phyloP scores from a whole-genome alignment of 1,139 yeast genomes.

The Hyphopichia buzzinii region DNA sequence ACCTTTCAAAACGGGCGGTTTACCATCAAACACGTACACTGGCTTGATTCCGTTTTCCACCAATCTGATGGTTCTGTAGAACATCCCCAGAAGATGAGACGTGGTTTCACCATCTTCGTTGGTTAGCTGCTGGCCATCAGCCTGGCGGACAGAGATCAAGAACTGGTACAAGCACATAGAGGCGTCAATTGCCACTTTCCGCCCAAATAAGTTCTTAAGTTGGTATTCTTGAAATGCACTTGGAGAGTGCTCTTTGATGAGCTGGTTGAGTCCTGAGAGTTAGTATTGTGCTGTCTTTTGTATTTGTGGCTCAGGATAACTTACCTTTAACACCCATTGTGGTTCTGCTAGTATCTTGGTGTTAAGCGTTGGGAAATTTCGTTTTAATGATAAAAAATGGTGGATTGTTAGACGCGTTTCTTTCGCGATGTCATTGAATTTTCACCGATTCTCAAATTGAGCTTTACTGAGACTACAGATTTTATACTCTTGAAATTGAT shows the following conservation, averaged over 20 bases:
- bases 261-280: conserved; percentile 61
- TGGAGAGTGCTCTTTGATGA: conserved; percentile 89
- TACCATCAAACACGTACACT: conserved; percentile 94
- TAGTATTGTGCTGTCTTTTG: too few species aligned
- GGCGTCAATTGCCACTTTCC: conserved; percentile 89
- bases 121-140: conserved; percentile 92
- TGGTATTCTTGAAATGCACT: conserved; percentile 73
- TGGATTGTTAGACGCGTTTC: too few species aligned
- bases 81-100: conserved; percentile 92
- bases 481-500: too few species aligned
- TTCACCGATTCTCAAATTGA: too few species aligned
- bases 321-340: conserved; percentile 75
- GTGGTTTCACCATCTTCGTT: conserved; percentile 92
- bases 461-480: too few species aligned
- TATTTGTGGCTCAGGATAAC: too few species aligned
- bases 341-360: too few species aligned
- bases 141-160: conserved; percentile 91
- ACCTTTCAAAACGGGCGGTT: conserved; percentile 88
- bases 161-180: conserved; percentile 96
- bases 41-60: conserved; percentile 94
- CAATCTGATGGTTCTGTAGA: conserved; percentile 85
- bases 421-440: too few species aligned
- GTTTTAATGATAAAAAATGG: too few species aligned
- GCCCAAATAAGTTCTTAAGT: conserved; percentile 82
- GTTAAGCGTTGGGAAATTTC: too few species aligned